These are phyloP conservation scores for Purshia tridentata DNA, from an alignment of 306 rosid species.

Conservation along the genomic window DNA sequence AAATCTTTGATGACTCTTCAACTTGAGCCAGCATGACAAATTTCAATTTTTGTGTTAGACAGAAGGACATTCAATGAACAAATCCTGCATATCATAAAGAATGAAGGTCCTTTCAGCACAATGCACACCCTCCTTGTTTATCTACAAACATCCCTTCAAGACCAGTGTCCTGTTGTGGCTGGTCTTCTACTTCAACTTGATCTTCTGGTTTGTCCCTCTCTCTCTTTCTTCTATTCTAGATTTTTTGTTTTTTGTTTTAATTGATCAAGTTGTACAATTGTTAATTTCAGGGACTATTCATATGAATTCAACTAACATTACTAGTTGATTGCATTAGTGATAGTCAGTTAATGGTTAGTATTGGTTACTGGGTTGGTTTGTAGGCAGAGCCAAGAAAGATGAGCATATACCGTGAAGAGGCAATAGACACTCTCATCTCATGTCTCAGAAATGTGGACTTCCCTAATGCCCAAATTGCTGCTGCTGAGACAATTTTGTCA, in stretches of 20 bases:
- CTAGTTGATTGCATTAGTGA: background rate
- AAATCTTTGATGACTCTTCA: constrained; percentile 16
- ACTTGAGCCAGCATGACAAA: constrained; percentile 7
- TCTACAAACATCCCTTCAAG: constrained; percentile 67
- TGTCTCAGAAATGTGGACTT: constrained; percentile 71
- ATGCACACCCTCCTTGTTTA: constrained; percentile 80
- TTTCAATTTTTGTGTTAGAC: constrained; percentile 28
- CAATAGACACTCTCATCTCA: constrained; percentile 73
- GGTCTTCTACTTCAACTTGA: constrained; percentile 92
- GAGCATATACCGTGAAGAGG: constrained; percentile 98
- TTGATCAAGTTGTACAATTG: constrained; percentile 3
- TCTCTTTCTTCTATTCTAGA: constrained; percentile 14
- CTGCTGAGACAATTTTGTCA: constrained; percentile 75
- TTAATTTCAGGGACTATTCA: constrained; percentile 5
- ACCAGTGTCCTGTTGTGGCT: constrained; percentile 77
- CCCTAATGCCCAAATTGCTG: constrained; percentile 64
- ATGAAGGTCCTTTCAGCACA: constrained; percentile 78
- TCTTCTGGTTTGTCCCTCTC: constrained; percentile 70
- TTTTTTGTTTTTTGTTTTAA: background rate
- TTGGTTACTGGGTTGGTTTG: constrained; percentile 27
- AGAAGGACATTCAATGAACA: constrained; percentile 78
- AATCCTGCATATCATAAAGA: constrained; percentile 76
- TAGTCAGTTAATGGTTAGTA: constrained; percentile 22
- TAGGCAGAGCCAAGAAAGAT: constrained; percentile 84
- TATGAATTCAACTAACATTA: background rate